Conservation (phyloP, 2,329 filamentous ascomycete species). For the Periconia sp. region DNA sequence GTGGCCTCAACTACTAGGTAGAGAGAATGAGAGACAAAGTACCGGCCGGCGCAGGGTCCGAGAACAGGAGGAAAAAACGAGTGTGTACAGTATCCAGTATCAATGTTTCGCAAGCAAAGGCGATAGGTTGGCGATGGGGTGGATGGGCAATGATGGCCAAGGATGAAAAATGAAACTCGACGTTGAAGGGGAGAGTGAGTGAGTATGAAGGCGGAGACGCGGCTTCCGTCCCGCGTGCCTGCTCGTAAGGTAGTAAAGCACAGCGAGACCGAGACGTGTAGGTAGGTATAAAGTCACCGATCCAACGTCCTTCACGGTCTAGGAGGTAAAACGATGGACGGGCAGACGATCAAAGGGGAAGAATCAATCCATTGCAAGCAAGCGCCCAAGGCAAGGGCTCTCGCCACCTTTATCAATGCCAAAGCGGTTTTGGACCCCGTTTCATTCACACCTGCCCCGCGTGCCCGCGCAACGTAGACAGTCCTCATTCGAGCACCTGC, state of each 20-base stretch:
- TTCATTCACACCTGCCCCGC: constrained; percentile 16
- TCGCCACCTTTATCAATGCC: constrained; percentile 18
- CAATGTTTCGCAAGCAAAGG: background rate
- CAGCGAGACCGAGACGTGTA: background rate
- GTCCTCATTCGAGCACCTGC: constrained; percentile 26
- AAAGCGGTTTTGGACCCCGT: constrained; percentile 21
- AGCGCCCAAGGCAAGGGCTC: constrained; percentile 27
- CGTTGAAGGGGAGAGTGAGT: too few relatives aligned
- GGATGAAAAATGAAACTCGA: too few relatives aligned
- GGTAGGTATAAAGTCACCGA: too few relatives aligned
- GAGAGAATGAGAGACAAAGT: background rate
- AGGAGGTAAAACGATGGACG: too few relatives aligned
- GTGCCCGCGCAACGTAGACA: constrained; percentile 25
- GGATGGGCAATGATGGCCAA: too few relatives aligned
- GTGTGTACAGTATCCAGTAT: background rate
- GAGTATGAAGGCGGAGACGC: background rate
- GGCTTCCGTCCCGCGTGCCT: background rate
- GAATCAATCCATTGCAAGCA: constrained; percentile 23
- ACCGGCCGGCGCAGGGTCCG: constrained; percentile 2
- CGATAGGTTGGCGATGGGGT: background rate
- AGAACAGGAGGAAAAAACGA: background rate
- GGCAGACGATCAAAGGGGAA: too few relatives aligned
- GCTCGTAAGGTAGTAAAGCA: background rate
- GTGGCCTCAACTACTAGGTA: background rate
- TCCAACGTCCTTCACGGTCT: too few relatives aligned